Conservation (phyloP, 2,329 filamentous ascomycete species). For the Venturia asperata region DNA sequence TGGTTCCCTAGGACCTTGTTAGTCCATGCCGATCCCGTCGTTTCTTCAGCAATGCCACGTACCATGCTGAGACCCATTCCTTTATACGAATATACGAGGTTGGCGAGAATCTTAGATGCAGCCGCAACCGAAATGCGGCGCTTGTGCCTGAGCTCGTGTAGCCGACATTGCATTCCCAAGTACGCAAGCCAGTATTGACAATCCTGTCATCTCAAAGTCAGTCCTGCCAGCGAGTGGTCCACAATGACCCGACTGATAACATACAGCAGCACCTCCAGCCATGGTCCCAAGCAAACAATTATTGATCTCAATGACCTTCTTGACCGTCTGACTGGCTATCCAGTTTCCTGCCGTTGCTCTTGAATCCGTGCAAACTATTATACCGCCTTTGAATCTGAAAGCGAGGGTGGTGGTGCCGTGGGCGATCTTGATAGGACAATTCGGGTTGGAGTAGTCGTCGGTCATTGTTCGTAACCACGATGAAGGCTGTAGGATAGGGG, state of each 20-base stretch:
- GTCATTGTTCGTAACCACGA: slow-evolving; percentile 95
- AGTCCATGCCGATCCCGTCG: neutral
- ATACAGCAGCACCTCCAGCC: slow-evolving; percentile 89
- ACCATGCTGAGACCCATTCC: slow-evolving; percentile 95
- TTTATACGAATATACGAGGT: slow-evolving; percentile 98
- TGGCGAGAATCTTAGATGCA: slow-evolving; percentile 96
- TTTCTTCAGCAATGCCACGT: slow-evolving; percentile 20
- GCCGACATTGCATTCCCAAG: slow-evolving; percentile 96
- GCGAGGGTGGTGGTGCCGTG: slow-evolving; percentile 97
- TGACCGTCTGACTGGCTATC: slow-evolving; percentile 99
- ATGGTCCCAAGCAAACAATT: slow-evolving; percentile 89
- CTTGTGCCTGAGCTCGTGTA: slow-evolving; percentile 99
- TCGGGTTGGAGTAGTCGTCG: slow-evolving; percentile 90
- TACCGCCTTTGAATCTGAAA: slow-evolving; percentile 96
- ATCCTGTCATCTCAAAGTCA: slow-evolving; percentile 50
- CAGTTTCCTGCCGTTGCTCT: slow-evolving; percentile 95
- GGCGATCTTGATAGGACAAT: slow-evolving; percentile 98
- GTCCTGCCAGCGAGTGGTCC: slow-evolving; percentile 21
- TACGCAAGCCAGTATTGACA: slow-evolving; percentile 99
- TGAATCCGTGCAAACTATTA: slow-evolving; percentile 97
- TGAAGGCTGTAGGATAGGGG: slow-evolving; percentile 57
- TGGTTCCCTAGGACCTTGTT: slow-evolving; percentile 58
- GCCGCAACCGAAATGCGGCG: slow-evolving; percentile 96
- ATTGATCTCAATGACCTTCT: slow-evolving; percentile 99
- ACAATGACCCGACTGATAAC: slow-evolving; percentile 27